phyloP scores from a whole-genome alignment of 768 basidiomycete genomes.

The Paxillus ammoniavirescens region DNA sequence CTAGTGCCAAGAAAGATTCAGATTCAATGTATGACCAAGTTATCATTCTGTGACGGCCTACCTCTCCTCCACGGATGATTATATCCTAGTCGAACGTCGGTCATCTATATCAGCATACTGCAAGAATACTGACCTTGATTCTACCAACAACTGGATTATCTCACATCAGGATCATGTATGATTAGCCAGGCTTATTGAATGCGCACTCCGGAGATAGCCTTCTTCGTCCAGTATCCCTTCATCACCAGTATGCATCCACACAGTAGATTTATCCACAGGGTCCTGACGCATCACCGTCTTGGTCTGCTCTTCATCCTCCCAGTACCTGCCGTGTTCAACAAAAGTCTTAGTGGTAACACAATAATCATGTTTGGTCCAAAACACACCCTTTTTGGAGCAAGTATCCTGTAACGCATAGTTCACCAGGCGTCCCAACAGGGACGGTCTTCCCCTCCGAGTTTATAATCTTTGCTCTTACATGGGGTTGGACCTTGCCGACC shows the following conservation, averaged over 20 bases:
- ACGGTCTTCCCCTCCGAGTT: slow-evolving; percentile 57
- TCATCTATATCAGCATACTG: neutral
- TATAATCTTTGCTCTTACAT: slow-evolving; percentile 74
- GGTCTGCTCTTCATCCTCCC: slow-evolving; percentile 73
- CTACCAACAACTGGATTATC: slow-evolving; percentile 63
- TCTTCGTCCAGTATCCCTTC: slow-evolving; percentile 80
- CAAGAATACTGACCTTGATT: slow-evolving; percentile 54
- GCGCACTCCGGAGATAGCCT: slow-evolving; percentile 71
- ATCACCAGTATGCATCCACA: slow-evolving; percentile 88
- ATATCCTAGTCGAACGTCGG: slow-evolving; percentile 51
- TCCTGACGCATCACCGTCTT: slow-evolving; percentile 51
- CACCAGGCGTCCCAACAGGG: slow-evolving; percentile 72
- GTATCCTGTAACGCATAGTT: slow-evolving; percentile 74
- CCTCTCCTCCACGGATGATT: slow-evolving; percentile 86
- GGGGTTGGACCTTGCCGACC: slow-evolving; percentile 73
- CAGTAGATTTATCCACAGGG: slow-evolving; percentile 46
- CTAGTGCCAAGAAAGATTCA: slow-evolving; percentile 30
- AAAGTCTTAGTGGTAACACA: neutral
- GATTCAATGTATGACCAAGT: neutral
- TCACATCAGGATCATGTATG: neutral
- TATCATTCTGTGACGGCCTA: slow-evolving; percentile 21
- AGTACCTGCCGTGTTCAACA: slow-evolving; percentile 51
- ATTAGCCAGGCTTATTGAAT: neutral
- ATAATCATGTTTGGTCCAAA: neutral
- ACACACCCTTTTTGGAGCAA: slow-evolving; percentile 72